Percentiles rank a stretch among this genome's conserved stretches.
These are phyloP conservation scores for Sicyos edulis DNA, from an alignment of 306 rosid genomes.

Conservation along the genomic window DNA sequence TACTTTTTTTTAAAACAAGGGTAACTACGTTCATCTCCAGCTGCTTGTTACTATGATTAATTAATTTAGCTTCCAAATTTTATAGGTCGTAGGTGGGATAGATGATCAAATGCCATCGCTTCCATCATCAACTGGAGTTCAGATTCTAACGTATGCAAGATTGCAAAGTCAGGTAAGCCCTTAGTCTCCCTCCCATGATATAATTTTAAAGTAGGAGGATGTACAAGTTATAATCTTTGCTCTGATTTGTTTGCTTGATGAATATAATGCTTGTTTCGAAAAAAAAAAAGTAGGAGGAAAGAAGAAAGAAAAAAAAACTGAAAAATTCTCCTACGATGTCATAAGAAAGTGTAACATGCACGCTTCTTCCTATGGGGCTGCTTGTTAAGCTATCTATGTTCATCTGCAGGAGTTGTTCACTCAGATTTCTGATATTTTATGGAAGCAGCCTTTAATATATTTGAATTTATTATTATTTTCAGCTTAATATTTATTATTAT, in stretches of 20 bases:
- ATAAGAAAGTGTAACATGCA: too few relatives aligned
- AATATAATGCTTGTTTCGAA: too few relatives aligned
- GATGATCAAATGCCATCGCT: slow-evolving; percentile 81
- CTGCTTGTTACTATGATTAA: slow-evolving; percentile 1
- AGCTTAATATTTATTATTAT: too few relatives aligned
- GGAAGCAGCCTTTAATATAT: too few relatives aligned
- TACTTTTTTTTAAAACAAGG: too few relatives aligned
- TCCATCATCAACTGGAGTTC: slow-evolving; percentile 71
- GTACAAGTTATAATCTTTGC: too few relatives aligned
- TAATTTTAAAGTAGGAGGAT: too few relatives aligned
- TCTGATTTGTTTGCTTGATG: too few relatives aligned
- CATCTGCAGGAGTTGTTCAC: not conserved
- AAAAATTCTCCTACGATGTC: not conserved
- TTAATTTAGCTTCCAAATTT: slow-evolving; percentile 20
- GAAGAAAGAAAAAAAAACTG: not conserved
- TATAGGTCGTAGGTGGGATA: slow-evolving; percentile 80
- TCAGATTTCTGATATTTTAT: slow-evolving; percentile 2
- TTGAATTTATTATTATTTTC: too few relatives aligned
- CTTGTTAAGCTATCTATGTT: not conserved
- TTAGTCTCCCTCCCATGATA: slow-evolving; percentile 25
- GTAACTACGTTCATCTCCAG: slow-evolving; percentile 13
- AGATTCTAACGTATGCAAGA: slow-evolving; percentile 65
- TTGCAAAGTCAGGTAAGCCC: slow-evolving; percentile 64
- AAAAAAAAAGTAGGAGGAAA: not conserved
- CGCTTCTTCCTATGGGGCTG: not conserved